Evolutionary conservation across 768 basidiomycete species (phyloP), one percentile per base, ranked within the genome.

Genomic region (Lactifluus pinguis): DNA sequence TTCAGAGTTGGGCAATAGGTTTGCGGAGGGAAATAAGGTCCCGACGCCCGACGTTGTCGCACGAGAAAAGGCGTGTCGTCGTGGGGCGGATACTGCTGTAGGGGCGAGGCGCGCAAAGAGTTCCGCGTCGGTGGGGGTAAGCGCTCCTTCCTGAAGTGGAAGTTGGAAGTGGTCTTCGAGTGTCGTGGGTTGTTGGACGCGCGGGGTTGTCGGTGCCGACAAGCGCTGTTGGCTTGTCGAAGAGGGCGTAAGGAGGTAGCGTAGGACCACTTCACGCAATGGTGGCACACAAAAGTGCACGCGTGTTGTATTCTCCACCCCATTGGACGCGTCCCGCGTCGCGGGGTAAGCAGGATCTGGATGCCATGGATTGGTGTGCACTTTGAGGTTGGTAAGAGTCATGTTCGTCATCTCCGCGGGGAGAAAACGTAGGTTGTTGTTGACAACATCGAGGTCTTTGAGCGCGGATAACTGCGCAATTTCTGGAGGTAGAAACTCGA

Each of bases 311-410:
- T 30, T 34, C 21, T 48, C 47, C 21, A 49, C 53, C 11, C 49
- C 10, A 15, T 34, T 25, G 14, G 32, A 8, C 7, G 8, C 10
- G 13, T 34, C 15, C 10, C 25, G 19, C 2, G 34, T 11, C 6
- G 41, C 25, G 1, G 45, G 14, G 9, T 52, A 21, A 15, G 58
- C 32, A 29, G 63, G 63, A 13, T 58, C 55, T 29, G 62, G 55
- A 29, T 60, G 19, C 63, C 63, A 64, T 30, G 58, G 58, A 17
- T 66, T 66, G 17, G 65, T 64, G 34, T 65, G 64, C 11, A 66
- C 53, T 7, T 60, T 56, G 36, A 65, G 49, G 19, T 64, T 54
- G 6, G 53, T 53, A 42, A 66, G 59, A 3, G 52, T 49, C 55
- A 66, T 55, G 19, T 51, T 50, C 13, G 48, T 49, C 58, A 66